Percentiles rank a stretch among this genome's conserved stretches.
phyloP scores from a whole-genome alignment of 2,329 filamentous ascomycete species.

The Dactylellina sp. region DNA sequence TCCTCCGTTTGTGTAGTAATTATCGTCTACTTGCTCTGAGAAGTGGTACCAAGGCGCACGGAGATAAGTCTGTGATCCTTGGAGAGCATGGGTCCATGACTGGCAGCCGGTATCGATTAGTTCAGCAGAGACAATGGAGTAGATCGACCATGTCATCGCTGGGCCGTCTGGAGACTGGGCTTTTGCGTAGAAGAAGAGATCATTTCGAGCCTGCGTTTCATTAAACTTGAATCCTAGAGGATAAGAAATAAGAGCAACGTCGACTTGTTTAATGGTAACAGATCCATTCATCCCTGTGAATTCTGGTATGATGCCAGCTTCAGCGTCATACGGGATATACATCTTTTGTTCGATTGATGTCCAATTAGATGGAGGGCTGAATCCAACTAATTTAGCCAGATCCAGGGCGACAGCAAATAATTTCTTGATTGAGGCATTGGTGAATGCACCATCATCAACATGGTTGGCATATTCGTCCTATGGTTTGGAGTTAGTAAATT shows the following conservation, averaged over 20 bases:
- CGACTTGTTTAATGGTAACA: slow-evolving; percentile 76
- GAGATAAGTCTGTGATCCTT: slow-evolving; percentile 73
- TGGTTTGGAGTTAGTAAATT: not conserved
- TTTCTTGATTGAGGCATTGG: slow-evolving; percentile 66
- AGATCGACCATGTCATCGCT: slow-evolving; percentile 79
- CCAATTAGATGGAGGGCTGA: slow-evolving; percentile 71
- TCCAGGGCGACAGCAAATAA: slow-evolving; percentile 69
- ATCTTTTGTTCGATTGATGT: slow-evolving; percentile 70
- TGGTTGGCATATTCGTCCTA: slow-evolving; percentile 76
- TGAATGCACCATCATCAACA: slow-evolving; percentile 76
- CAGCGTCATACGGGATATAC: slow-evolving; percentile 68
- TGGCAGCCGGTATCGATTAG: slow-evolving; percentile 76
- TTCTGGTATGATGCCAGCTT: slow-evolving; percentile 73
- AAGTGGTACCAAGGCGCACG: slow-evolving; percentile 77
- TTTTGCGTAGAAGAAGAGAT: slow-evolving; percentile 77
- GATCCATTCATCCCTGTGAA: slow-evolving; percentile 76
- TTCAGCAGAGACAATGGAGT: slow-evolving; percentile 75
- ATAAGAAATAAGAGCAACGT: slow-evolving; percentile 76
- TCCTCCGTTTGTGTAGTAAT: slow-evolving; percentile 72
- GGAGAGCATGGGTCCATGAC: slow-evolving; percentile 75
- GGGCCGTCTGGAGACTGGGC: slow-evolving; percentile 76
- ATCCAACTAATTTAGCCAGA: slow-evolving; percentile 70
- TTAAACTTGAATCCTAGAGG: slow-evolving; percentile 72
- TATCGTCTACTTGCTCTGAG: slow-evolving; percentile 76
- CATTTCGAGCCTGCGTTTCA: slow-evolving; percentile 68